Evolutionary conservation across 257 asterid species (phyloP), one percentile per base, ranked within the genome.

Genomic region (Cruciata laevipes): DNA sequence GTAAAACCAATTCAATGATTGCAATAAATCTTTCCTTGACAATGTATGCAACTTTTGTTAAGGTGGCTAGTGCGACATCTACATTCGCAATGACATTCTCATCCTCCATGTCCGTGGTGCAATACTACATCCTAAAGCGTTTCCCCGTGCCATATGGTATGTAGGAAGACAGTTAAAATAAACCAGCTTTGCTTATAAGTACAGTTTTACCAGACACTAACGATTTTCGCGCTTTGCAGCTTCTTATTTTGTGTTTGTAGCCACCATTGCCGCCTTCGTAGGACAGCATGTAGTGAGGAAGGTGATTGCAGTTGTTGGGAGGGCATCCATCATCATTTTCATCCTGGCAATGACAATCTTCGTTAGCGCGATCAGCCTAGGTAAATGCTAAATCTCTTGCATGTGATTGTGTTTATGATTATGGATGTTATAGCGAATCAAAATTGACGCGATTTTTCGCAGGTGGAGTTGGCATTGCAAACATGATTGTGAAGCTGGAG

Each of bases 51-150:
- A 53, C 27, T 2, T 6, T 5, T 27, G 31, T 10, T 38, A 75
- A 77, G 82, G 82, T 78, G 40, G 82, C 82, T 60, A 78, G 79
- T 53, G 82, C 82, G 52, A 78, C 82, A 74, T 78, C 82, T 68
- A 78, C 82, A 49, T 78, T 78, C n/a, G 70, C 82, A 64, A 78
- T 78, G 82, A 65, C 71, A 30, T 74, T 78, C 17, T 78, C 82
- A 51, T 78, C 82, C 40, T 74, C 82, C 49, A 78, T 78, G 82
- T 78, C 82, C 47, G 82, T 78, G 21, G 74, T 78, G 7, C 82
- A 78, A 63, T 78, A 78, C 56, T 78, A 78, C 53, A 66, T 78
- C 6, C 70, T 78, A 17, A 74, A 78, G 18, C 82, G 82, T 49
- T 78, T 78, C 65, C 82, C 82, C 0, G 77, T 75, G 14, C 82